Conservation (phyloP, 75 land plant species). For the Larix kaempferi region DNA sequence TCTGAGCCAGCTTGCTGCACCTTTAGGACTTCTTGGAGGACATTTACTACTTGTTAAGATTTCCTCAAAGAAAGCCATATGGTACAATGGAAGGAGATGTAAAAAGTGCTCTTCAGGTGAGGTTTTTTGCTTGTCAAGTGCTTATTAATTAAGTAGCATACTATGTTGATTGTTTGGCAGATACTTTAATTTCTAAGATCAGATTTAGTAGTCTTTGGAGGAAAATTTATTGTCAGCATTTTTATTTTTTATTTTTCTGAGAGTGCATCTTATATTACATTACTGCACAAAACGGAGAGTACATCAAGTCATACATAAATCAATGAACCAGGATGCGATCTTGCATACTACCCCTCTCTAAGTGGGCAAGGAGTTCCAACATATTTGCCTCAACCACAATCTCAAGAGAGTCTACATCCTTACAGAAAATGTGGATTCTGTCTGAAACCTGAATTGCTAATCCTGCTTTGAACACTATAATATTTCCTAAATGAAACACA, state of each 20-base stretch:
- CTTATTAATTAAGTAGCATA: background rate
- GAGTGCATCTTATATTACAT: background rate
- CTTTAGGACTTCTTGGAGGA: constrained; percentile 84
- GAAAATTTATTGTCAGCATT: too few relatives aligned
- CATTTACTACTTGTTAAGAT: constrained; percentile 87
- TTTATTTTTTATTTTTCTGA: background rate
- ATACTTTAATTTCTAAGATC: background rate
- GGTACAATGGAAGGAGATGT: constrained; percentile 97
- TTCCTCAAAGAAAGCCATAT: constrained; percentile 97
- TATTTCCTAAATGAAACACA: too few relatives aligned
- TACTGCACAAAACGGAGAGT: background rate
- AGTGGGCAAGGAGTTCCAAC: too few relatives aligned
- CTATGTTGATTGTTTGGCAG: background rate
- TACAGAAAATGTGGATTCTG: too few relatives aligned
- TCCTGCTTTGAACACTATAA: too few relatives aligned
- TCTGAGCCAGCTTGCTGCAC: constrained; percentile 11
- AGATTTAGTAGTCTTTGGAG: background rate
- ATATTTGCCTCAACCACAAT: too few relatives aligned
- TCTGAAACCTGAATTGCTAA: too few relatives aligned
- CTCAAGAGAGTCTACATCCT: too few relatives aligned
- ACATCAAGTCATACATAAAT: background rate
- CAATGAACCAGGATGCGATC: too few relatives aligned
- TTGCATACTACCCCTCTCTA: too few relatives aligned
- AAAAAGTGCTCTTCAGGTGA: constrained; percentile 89
- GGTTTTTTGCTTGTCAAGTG: background rate